A percentile compares a stretch with the other conserved stretches of the same genome.
Evolutionary conservation across 2,329 filamentous ascomycete species (phyloP).

Genomic region (Domatiomyces catenatus): DNA sequence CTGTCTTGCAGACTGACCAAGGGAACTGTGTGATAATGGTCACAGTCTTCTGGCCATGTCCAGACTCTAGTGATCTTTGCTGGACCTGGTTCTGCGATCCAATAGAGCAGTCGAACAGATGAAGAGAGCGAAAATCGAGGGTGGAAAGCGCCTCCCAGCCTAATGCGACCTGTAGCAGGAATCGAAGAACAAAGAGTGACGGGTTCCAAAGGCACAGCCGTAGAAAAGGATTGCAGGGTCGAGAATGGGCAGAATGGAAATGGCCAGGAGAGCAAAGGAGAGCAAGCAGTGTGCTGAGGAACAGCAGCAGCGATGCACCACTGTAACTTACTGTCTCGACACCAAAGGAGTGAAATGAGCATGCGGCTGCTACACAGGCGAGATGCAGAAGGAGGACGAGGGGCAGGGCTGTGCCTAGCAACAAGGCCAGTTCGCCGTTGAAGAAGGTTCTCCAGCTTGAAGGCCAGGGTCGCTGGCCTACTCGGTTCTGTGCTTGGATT

Average conservation of each 20-base stretch:
- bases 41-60: background rate
- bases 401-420: background rate
- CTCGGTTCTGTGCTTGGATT: background rate
- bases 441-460: background rate
- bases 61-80: background rate
- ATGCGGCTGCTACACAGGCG: background rate
- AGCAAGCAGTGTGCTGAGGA: too few species aligned
- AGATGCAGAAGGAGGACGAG: background rate
- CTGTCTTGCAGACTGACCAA: background rate
- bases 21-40: background rate
- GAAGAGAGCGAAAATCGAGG: background rate
- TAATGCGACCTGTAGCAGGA: background rate
- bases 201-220: background rate
- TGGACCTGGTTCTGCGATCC: background rate
- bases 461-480: background rate
- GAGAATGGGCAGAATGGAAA: background rate
- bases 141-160: background rate
- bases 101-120: background rate
- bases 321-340: background rate
- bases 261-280: background rate
- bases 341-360: background rate
- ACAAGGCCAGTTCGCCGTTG: background rate
- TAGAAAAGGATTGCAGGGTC: background rate
- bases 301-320: background rate
- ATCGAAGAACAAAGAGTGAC: background rate